Evolutionary conservation across 345 rosid species (phyloP), one percentile per base, ranked within the genome.

Genomic region (Lepidium sativum): DNA sequence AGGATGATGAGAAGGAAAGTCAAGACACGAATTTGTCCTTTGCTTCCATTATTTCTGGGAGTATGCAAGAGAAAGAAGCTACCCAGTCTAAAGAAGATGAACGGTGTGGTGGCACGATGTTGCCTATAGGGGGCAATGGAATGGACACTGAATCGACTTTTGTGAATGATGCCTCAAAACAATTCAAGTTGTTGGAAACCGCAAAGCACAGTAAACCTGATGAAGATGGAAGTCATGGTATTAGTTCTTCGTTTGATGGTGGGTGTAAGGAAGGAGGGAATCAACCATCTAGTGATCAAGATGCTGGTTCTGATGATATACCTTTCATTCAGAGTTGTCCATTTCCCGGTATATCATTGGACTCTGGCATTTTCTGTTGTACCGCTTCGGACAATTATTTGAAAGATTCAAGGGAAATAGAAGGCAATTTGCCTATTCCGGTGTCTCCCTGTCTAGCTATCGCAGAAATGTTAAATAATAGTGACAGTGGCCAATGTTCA

Each of bases 391-490:
- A 75, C 16, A 37, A 47, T 70, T 27, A 3, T 34, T 35, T 54
- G 75, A 73, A 59, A 74, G 67, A 47, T 38, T 56, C 69, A 31
- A 48, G 63, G 3, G 57, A 31, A 10, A 43, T 9, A 52, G 80
- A 75, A 51, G 74, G 73, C 59, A 70, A 52, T 66, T 8, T n/a
- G 33, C 59, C 68, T 70, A 54, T 33, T 42, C 51, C 56, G 45
- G 68, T 29, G 39, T 70, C 80, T 17, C 48, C 75, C 65, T 54
- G 69, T 25, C 37, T 53, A 29, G 73, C 61, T 55, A 18, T 64
- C 14, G 10, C 54, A 27, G 56, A 49, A 40, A 21, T 77, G 49
- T 39, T 71, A 43, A 68, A 17, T 67, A 56, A 45, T 32, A 61
- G 43, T 68, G 44, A 50, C 21, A 31, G 77, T 69, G 66, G 56